phyloP scores from a whole-genome alignment of 352 stramenopile genomes.

The Globisporangium radiosum region DNA sequence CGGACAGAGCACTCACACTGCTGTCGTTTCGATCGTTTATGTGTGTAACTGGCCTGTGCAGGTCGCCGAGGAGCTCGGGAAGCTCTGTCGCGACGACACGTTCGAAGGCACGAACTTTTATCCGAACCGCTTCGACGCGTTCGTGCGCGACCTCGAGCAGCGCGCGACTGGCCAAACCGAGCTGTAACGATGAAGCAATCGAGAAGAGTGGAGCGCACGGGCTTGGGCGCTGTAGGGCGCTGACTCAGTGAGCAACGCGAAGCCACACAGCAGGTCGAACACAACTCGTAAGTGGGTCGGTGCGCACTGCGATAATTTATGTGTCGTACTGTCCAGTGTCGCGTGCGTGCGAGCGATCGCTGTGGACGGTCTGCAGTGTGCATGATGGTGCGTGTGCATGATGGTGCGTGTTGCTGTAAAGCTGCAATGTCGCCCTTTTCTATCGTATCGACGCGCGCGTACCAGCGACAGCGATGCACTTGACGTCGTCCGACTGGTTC shows the following conservation, averaged over 20 bases:
- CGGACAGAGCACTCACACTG: too few species aligned
- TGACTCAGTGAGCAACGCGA: too few species aligned
- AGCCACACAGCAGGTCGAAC: too few species aligned
- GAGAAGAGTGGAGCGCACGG: background rate
- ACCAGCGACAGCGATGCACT: background rate
- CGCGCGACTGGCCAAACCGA: constrained; percentile 3
- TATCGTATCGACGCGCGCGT: background rate
- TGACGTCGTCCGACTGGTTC: constrained; percentile 14
- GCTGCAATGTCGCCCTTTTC: constrained; percentile 4
- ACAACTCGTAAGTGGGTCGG: background rate
- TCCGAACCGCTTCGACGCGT: constrained; percentile 85
- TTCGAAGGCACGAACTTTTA: constrained; percentile 95
- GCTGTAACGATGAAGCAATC: constrained; percentile 1
- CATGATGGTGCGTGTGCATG: background rate
- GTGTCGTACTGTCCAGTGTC: background rate
- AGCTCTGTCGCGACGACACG: constrained; percentile 94
- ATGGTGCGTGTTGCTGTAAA: constrained; percentile 11
- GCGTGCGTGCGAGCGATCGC: background rate
- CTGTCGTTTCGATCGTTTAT: background rate
- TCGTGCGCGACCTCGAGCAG: constrained; percentile 14
- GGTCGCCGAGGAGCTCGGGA: constrained; percentile 90
- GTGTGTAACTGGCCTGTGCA: constrained; percentile 11
- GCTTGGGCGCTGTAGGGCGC: too few species aligned
- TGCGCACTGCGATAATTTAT: background rate
- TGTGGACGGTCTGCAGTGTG: background rate